These are phyloP conservation scores for Carex sylvatica DNA, from an alignment of 202 grass and related monocot species.

Conservation along the genomic window DNA sequence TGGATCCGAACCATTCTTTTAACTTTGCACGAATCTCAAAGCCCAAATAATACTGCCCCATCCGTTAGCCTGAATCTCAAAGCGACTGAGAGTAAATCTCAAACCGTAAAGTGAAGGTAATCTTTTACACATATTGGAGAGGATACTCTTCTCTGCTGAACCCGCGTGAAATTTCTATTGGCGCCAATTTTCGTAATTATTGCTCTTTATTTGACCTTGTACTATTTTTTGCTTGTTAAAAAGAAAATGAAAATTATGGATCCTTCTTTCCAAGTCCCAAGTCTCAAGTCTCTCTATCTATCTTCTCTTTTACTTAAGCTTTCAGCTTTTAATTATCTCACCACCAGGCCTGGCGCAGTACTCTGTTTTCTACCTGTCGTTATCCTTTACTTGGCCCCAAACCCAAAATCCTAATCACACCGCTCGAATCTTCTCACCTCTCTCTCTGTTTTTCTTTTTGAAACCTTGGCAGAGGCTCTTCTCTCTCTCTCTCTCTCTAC, in stretches of 20 bases:
- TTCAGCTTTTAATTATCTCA: background rate
- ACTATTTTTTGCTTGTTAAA: too few species aligned
- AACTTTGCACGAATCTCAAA: too few species aligned
- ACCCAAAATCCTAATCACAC: slow-evolving; percentile 24
- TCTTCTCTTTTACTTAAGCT: background rate
- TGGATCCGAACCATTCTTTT: too few species aligned
- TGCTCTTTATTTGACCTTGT: background rate
- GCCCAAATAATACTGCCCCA: too few species aligned
- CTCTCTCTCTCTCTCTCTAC: background rate
- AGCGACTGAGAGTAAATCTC: too few species aligned
- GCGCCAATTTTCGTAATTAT: background rate
- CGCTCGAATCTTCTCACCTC: slow-evolving; percentile 9
- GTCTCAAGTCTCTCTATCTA: background rate
- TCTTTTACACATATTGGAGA: too few species aligned
- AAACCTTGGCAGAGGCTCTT: too few species aligned
- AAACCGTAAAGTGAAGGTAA: too few species aligned
- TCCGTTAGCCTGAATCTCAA: too few species aligned
- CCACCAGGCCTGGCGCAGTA: background rate
- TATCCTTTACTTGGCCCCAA: slow-evolving; percentile 21
- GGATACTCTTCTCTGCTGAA: background rate
- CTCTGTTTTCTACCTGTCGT: slow-evolving; percentile 5
- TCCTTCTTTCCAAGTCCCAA: background rate
- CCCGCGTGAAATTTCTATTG: background rate
- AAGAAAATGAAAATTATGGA: background rate
- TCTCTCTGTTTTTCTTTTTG: background rate